Evolutionary conservation across 495 filamentous ascomycete species (phyloP).

Genomic region (Tuber magnatum): DNA sequence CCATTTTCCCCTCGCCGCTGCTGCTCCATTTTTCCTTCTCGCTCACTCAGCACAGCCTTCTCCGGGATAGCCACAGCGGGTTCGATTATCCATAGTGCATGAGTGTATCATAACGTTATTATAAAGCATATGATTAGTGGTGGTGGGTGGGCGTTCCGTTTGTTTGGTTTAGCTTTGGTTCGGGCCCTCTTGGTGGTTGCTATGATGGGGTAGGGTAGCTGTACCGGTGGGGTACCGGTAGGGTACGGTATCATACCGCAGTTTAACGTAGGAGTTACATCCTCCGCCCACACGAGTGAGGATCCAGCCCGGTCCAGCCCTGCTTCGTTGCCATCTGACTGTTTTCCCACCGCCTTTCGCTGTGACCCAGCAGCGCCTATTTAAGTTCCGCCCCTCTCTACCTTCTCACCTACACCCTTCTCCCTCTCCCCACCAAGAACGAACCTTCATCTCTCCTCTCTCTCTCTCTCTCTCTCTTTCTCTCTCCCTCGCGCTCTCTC

Average conservation of each 20-base stretch:
- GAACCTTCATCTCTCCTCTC: slow-evolving; percentile 14
- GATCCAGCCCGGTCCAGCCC: background rate
- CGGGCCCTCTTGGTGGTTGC: background rate
- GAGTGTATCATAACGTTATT: background rate
- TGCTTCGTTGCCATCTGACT: background rate
- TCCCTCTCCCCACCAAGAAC: slow-evolving; percentile 31
- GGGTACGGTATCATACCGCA: too few species aligned
- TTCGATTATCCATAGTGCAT: background rate
- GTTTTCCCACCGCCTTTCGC: background rate
- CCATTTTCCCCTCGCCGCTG: background rate
- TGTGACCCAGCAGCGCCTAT: slow-evolving; percentile 11
- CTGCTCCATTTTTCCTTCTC: background rate
- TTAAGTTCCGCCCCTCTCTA: slow-evolving; percentile 38
- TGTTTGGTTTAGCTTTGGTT: background rate
- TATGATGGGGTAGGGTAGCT: background rate
- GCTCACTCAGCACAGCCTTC: background rate
- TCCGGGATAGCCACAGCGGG: background rate
- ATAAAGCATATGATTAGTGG: background rate
- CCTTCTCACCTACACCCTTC: slow-evolving; percentile 17
- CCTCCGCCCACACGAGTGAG: background rate
- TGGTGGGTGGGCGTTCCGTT: background rate
- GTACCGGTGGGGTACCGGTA: too few species aligned
- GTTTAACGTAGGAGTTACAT: background rate
- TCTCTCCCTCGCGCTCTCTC: slow-evolving; percentile 6
- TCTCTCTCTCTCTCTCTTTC: slow-evolving; percentile 14